Percentiles rank a stretch among this genome's conserved stretches.
These are phyloP conservation scores for Lipomyces sp. DNA, from an alignment of 805 yeast species.

Conservation along the genomic window DNA sequence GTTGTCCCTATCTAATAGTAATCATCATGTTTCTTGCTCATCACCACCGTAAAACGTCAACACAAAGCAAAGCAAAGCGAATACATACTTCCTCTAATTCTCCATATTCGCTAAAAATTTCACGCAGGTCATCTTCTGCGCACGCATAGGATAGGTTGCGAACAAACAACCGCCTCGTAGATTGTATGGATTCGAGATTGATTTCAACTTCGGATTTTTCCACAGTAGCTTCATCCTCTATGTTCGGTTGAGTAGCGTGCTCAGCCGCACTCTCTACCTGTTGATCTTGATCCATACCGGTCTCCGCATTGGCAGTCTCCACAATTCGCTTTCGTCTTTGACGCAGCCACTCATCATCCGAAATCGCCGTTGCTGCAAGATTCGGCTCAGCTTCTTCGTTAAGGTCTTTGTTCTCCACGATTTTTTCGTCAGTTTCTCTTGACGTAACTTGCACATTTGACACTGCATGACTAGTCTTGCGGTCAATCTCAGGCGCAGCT, in stretches of 20 bases:
- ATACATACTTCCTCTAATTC: conserved; percentile 61
- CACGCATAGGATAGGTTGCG: conserved; percentile 84
- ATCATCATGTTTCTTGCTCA: conserved; percentile 25
- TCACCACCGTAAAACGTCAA: background rate
- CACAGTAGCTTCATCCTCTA: conserved; percentile 20
- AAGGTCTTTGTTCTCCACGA: conserved; percentile 37
- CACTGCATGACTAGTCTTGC: background rate
- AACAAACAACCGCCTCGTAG: conserved; percentile 82
- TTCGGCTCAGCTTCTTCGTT: conserved; percentile 20
- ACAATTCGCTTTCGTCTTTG: conserved; percentile 35
- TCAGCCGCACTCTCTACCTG: background rate
- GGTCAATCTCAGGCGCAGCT: background rate
- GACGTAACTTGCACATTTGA: background rate
- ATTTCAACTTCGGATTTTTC: conserved; percentile 27
- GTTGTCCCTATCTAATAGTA: conserved; percentile 42
- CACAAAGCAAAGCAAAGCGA: background rate
- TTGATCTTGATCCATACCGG: conserved; percentile 3
- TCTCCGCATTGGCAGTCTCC: conserved; percentile 10
- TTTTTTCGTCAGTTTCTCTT: background rate
- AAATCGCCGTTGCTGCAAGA: conserved; percentile 42
- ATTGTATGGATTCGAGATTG: conserved; percentile 48
- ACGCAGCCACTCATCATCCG: conserved; percentile 40
- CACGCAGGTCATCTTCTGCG: conserved; percentile 74
- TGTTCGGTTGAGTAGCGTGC: background rate
- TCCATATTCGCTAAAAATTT: conserved; percentile 71